Conservation (phyloP, 2,329 filamentous ascomycete species). For the Ramularia endophylla region DNA sequence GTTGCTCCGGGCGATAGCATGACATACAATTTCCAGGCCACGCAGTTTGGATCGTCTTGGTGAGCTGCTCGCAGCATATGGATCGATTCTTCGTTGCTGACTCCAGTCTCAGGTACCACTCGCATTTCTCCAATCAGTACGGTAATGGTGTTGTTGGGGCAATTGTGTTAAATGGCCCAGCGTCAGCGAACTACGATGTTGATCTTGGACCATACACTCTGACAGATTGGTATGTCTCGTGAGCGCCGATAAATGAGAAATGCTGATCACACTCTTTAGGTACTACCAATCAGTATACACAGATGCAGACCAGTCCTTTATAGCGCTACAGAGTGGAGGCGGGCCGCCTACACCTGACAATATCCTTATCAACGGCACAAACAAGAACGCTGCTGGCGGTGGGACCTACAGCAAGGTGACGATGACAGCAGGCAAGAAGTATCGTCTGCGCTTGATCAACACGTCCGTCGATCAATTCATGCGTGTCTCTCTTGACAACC, state of each 20-base stretch:
- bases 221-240: conserved; percentile 62
- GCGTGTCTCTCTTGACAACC: conserved; percentile 30
- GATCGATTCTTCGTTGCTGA: conserved; percentile 13
- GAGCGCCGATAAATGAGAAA: conserved; percentile 26
- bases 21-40: conserved; percentile 53
- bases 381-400: conserved; percentile 8
- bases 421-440: conserved; percentile 29
- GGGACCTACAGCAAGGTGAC: conserved; percentile 8
- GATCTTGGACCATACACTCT: conserved; percentile 55
- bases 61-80: conserved; percentile 31
- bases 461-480: conserved; percentile 38
- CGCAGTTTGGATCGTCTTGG: conserved; percentile 37
- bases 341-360: conserved; percentile 36
- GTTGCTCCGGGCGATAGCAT: conserved; percentile 44
- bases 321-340: conserved; percentile 24
- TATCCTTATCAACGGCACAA: conserved; percentile 36
- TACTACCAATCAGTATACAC: conserved; percentile 15
- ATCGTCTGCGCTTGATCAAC: conserved; percentile 41
- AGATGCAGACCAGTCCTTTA: conserved; percentile 22
- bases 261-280: conserved; percentile 19
- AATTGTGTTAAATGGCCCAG: conserved; percentile 56
- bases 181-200: conserved; percentile 53
- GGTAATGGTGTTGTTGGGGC: conserved; percentile 53
- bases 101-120: conserved; percentile 49
- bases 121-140: conserved; percentile 50